These are phyloP conservation scores for Paulownia fortunei DNA, from an alignment of 257 asterid species.

Conservation along the genomic window DNA sequence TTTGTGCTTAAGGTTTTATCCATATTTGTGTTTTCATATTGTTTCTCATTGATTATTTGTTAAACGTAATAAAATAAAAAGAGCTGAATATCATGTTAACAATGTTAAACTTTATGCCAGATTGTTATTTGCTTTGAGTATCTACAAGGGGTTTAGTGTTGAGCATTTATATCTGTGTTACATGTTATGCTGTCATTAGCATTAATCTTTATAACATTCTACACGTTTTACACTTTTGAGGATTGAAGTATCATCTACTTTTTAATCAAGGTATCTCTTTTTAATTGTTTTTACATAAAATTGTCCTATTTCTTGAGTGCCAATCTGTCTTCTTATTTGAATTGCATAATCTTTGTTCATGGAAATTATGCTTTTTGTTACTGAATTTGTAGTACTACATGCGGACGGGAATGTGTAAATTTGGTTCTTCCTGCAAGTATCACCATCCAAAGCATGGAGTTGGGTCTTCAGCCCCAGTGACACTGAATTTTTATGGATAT, in stretches of 20 bases:
- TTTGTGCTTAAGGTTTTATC: neutral
- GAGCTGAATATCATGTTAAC: neutral
- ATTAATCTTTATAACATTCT: neutral
- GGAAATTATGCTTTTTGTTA: constrained; percentile 8
- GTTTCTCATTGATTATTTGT: neutral
- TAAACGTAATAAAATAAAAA: neutral
- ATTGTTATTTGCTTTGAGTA: neutral
- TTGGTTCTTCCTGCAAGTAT: constrained; percentile 93
- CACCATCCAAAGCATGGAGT: constrained; percentile 91
- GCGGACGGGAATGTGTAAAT: constrained; percentile 93
- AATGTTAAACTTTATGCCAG: constrained; percentile 14
- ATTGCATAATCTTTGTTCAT: neutral
- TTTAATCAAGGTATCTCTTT: neutral
- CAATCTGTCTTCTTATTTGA: constrained; percentile 20
- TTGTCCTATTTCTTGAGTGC: constrained; percentile 15
- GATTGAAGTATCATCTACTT: neutral
- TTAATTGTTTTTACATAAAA: neutral
- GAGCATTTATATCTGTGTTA: constrained; percentile 14
- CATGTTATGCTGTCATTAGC: constrained; percentile 15
- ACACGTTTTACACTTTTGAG: neutral
- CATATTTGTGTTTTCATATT: neutral
- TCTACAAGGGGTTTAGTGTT: constrained; percentile 9
- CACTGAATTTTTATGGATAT: constrained; percentile 72
- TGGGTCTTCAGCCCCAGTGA: constrained; percentile 66
- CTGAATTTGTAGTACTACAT: constrained; percentile 76